Conservation (phyloP, 179 eudicot genomes). For the Nepenthes alata region DNA sequence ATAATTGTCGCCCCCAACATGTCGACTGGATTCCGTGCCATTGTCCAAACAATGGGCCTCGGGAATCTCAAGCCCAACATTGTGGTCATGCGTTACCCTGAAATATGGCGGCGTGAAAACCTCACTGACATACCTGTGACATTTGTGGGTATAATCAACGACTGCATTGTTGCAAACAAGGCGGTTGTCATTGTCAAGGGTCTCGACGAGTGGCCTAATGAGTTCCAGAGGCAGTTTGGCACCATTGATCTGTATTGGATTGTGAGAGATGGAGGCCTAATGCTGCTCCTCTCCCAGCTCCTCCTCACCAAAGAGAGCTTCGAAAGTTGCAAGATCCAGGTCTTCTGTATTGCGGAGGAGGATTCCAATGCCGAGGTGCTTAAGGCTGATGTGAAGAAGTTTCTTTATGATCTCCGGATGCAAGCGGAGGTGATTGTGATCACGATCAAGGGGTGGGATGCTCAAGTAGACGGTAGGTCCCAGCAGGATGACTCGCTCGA, state of each 20-base stretch:
- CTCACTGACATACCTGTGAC: slow-evolving; percentile 82
- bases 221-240: slow-evolving; percentile 78
- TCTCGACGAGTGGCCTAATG: slow-evolving; percentile 98
- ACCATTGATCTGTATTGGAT: slow-evolving; percentile 99
- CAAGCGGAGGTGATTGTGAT: slow-evolving; percentile 93
- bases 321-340: slow-evolving; percentile 96
- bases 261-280: slow-evolving; percentile 92
- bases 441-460: slow-evolving; percentile 84
- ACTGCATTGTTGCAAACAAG: slow-evolving; percentile 94
- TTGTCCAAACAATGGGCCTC: slow-evolving; percentile 94
- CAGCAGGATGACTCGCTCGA: slow-evolving; percentile 63
- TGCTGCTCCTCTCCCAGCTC: slow-evolving; percentile 93
- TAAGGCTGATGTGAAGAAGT: slow-evolving; percentile 83
- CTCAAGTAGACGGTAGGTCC: slow-evolving; percentile 42
- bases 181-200: slow-evolving; percentile 97
- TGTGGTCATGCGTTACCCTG: slow-evolving; percentile 90
- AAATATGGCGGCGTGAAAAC: slow-evolving; percentile 97
- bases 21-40: slow-evolving; percentile 84
- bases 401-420: slow-evolving; percentile 85
- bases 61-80: slow-evolving; percentile 98
- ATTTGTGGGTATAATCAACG: slow-evolving; percentile 83
- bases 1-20: slow-evolving; percentile 87
- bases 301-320: slow-evolving; percentile 86
- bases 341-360: slow-evolving; percentile 95
- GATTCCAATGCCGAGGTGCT: slow-evolving; percentile 81